Evolutionary conservation across 441 rosid genomes (phyloP).

Genomic region (Brassica hybrid): DNA sequence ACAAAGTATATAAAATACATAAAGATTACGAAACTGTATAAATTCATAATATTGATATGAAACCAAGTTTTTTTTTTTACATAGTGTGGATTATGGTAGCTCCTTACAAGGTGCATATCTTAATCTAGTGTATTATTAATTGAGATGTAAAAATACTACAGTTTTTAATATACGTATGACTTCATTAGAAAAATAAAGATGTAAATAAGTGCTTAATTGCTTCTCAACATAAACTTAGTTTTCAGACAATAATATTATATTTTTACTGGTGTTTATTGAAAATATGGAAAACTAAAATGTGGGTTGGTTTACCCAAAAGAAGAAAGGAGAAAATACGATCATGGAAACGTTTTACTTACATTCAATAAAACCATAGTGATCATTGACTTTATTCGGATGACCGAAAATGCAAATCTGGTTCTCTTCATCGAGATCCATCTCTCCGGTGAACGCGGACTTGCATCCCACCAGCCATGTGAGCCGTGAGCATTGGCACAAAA

Average conservation of each 20-base stretch:
- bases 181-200: background rate
- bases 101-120: too few relatives aligned
- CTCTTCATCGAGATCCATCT: constrained; percentile 28
- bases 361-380: constrained; percentile 11
- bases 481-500: constrained; percentile 77
- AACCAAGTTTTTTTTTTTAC: too few relatives aligned
- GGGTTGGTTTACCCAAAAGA: constrained; percentile 3
- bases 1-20: too few relatives aligned
- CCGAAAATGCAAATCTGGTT: constrained; percentile 7
- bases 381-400: background rate
- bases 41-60: too few relatives aligned
- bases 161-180: background rate
- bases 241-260: background rate
- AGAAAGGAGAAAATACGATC: background rate
- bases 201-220: constrained; percentile 6
- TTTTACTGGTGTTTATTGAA: background rate
- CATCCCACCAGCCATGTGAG: constrained; percentile 90
- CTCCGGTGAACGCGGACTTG: constrained; percentile 59
- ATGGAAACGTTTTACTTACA: constrained; percentile 13
- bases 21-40: too few relatives aligned
- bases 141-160: background rate
- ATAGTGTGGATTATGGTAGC: too few relatives aligned
- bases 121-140: background rate
- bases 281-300: background rate
- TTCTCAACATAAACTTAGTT: background rate